Conservation (phyloP, 306 rosid genomes). For the Crotalaria pallida region DNA sequence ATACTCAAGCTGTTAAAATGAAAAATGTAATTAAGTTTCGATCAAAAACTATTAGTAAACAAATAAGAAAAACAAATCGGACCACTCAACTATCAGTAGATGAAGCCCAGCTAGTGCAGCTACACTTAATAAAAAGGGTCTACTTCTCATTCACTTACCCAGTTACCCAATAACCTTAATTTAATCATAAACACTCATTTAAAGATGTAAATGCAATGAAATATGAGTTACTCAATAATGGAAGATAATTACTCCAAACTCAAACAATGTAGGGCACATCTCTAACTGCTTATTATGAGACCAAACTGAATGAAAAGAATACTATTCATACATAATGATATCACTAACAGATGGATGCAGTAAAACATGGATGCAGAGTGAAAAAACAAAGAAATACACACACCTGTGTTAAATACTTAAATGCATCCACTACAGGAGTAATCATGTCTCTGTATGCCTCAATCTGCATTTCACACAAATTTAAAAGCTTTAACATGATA, state of each 20-base stretch:
- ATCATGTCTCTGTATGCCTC: constrained; percentile 99
- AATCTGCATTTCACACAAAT: constrained; percentile 48
- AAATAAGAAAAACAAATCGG: neutral
- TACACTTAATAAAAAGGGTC: neutral
- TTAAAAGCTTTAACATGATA: constrained; percentile 10
- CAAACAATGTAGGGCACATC: neutral
- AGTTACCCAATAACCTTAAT: neutral
- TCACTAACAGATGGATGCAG: neutral
- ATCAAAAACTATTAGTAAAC: neutral
- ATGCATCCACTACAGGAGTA: constrained; percentile 97
- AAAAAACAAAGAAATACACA: constrained; percentile 14
- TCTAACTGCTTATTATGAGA: neutral
- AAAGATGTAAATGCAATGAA: neutral
- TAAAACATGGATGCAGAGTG: neutral
- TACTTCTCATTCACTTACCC: neutral
- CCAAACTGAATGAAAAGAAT: neutral
- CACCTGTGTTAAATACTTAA: constrained; percentile 96
- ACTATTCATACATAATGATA: neutral
- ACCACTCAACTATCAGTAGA: neutral
- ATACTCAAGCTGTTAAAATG: constrained; percentile 77
- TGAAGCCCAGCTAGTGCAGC: neutral
- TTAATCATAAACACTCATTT: neutral
- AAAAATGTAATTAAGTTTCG: neutral
- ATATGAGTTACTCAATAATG: neutral
- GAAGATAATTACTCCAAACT: neutral